Evolutionary conservation across 2,329 filamentous ascomycete species (phyloP).

Genomic region (Colletotrichum eremochloae): DNA sequence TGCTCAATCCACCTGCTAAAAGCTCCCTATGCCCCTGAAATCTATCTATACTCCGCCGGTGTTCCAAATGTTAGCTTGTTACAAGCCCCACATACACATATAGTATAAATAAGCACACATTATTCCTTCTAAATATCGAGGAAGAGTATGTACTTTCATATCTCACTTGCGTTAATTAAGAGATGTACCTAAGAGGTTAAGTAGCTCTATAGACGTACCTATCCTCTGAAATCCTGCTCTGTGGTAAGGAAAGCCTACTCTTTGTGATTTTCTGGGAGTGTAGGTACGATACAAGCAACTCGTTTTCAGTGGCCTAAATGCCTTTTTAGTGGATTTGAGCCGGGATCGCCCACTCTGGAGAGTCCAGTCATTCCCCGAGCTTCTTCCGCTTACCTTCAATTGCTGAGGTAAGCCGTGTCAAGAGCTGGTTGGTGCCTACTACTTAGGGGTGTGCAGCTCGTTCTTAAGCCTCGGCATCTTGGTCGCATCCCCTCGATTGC

Average conservation of each 20-base stretch:
- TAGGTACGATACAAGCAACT: background rate
- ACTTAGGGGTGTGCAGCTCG: background rate
- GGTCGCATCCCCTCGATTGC: slow-evolving; percentile 28
- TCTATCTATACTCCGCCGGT: background rate
- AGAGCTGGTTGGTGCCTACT: background rate
- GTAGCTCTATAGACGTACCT: no score
- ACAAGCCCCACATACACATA: no score
- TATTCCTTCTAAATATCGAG: no score
- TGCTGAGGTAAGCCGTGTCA: slow-evolving; percentile 24
- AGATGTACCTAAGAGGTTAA: no score
- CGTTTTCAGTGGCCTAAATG: slow-evolving; percentile 9
- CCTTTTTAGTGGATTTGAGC: slow-evolving; percentile 3
- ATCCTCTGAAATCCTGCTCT: no score
- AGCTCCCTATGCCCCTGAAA: slow-evolving; percentile 15
- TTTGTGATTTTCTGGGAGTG: no score
- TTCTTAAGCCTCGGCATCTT: slow-evolving; percentile 32
- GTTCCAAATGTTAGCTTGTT: no score
- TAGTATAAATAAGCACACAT: no score
- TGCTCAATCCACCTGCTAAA: slow-evolving; percentile 18
- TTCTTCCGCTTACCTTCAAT: background rate
- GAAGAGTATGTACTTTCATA: no score
- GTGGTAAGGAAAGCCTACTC: no score
- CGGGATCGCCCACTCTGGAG: background rate
- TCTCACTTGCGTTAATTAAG: no score
- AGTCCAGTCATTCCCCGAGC: background rate